Evolutionary conservation across 805 yeast species (phyloP), one percentile per base, ranked within the genome.

Genomic region (Saccharomycopsis sp.): DNA sequence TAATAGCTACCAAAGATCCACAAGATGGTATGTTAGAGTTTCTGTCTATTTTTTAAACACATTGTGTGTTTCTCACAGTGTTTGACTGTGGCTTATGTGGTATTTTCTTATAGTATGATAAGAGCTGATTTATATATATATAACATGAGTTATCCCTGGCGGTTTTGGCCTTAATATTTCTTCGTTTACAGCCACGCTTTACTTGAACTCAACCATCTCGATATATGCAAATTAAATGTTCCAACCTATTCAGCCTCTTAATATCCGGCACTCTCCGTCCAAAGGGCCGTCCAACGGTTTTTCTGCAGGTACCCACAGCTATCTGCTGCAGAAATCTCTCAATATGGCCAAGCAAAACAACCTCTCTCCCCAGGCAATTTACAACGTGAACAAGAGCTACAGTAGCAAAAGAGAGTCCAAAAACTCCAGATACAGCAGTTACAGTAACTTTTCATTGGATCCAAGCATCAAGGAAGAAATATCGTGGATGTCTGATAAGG

Each of bases 401-500:
- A 29, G 38, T 12, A 29, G 12, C 38, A 29, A 29, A 29, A 29
- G 38, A 29, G 38, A 29, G 38, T 29, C 38, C 38, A 44, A 44
- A 44, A 19, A 44, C 22, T 44, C 49, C 5, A 44, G 49, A 44
- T 17, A 44, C 12, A 17, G 22, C 22, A 44, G 49, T 12, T 44
- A 44, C 22, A 44, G 49, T 44, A 44, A 44, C 49, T 44, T 44
- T 19, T 44, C 49, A 5, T 23, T 52, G 38, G 41, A 52, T 19
- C 44, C 54, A 25, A 25, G 22, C 7, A 25, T 52, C 19, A 52
- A 25, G 35, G 44, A 56, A 2, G 59, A 56, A n/a, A 35, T 57
- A 24, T 22, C 35, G 7, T 57, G 60, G 60, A 47, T 57, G 60
- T 54, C 35, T 38, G 51, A 57, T 15, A 19, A 17, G 22, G 42